Conservation (phyloP, 495 filamentous ascomycete species). For the Pseudevernia furfuracea region DNA sequence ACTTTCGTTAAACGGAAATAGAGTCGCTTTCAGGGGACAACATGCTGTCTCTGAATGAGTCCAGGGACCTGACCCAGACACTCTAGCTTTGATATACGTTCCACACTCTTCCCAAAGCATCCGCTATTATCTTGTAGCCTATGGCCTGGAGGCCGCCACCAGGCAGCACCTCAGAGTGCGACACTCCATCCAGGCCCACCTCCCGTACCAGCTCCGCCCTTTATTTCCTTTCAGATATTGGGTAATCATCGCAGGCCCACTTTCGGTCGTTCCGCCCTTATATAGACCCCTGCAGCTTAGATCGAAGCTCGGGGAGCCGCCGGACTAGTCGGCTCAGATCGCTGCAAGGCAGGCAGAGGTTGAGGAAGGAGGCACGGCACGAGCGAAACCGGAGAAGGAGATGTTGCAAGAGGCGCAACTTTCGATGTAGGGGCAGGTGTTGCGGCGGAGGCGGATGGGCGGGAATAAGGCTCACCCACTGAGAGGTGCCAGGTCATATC, state of each 20-base stretch:
- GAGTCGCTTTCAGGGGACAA: background rate
- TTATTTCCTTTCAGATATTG: background rate
- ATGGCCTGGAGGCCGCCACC: background rate
- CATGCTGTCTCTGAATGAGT: background rate
- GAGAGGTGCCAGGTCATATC: background rate
- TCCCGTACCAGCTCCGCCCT: background rate
- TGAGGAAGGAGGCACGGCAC: background rate
- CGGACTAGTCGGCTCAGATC: background rate
- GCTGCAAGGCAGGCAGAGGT: background rate
- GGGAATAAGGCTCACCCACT: background rate
- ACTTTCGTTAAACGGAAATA: background rate
- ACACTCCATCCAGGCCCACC: background rate
- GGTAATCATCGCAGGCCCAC: too few relatives aligned
- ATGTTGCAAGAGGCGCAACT: background rate
- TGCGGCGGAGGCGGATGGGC: background rate
- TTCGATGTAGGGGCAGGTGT: background rate
- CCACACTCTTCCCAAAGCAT: background rate
- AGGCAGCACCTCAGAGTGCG: background rate
- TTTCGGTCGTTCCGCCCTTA: too few relatives aligned
- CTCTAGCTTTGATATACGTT: background rate
- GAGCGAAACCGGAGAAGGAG: background rate
- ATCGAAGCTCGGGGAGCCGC: background rate
- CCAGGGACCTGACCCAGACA: background rate
- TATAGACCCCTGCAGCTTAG: background rate
- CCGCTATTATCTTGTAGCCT: background rate